Base-by-base conservation (phyloP, 139 green algal genomes). In the Chlamydomonas urium region DNA sequence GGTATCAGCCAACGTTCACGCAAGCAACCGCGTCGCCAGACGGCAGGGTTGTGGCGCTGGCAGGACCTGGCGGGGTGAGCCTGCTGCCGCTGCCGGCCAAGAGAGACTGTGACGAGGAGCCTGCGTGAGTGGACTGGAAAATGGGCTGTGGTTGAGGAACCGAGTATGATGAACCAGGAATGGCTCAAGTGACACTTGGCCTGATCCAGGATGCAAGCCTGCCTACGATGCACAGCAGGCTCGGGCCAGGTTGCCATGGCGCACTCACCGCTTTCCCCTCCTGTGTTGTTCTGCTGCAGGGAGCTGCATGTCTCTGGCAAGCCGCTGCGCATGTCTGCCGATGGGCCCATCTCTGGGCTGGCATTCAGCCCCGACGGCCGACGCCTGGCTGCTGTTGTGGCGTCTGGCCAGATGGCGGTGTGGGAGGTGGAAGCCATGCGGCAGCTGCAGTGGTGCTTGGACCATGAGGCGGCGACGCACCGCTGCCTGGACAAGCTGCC, bases 41-140 rank as follows among this genome's bases (percentile, higher is more conserved):
- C 69, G 92, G 90, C 29, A 78, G 68, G 14, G 24, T 86, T 23
- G 34, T 93, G 3, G 91, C 88, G 0, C 81, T 80, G 2, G 84
- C 83, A 23, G 77, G 88, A 1, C 85, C 93, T 61, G 80, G 71
- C 26, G 91, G 91, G 6, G 77, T 81, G 23, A 47, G 57, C 19
- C 67, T 83, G 31, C 24, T 79, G 59, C 38, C 50, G 1, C 70
- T 83, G 56, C 68, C 75, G 1, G 37, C n/a, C n/a, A n/a, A n/a
- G n/a, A n/a, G n/a, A n/a, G n/a, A n/a, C n/a, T n/a, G n/a, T n/a
- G n/a, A n/a, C n/a, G n/a, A n/a, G n/a, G n/a, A n/a, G n/a, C n/a
- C n/a, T n/a, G n/a, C n/a, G n/a, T n/a, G n/a, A n/a, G n/a, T n/a
- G n/a, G n/a, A n/a, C n/a, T n/a, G n/a, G n/a, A n/a, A n/a, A n/a